Conservation (phyloP, 306 rosid genomes). For the Medicago ruthenica region DNA sequence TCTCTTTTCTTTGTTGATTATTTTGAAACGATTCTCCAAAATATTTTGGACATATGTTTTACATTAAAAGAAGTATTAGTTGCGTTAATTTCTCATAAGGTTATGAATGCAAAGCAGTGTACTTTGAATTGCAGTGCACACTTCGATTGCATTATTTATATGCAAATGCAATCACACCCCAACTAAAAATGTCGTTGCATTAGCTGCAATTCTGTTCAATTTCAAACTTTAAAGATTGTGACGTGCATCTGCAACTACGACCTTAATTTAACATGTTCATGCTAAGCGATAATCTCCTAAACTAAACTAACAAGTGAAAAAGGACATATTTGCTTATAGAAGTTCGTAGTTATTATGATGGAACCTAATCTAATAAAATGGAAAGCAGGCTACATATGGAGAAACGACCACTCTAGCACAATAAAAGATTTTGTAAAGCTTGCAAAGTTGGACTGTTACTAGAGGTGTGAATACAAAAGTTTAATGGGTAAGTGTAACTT, state of each 20-base stretch:
- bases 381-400: background rate
- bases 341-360: background rate
- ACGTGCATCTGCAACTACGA: background rate
- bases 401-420: too few relatives aligned
- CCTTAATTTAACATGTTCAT: background rate
- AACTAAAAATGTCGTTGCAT: background rate
- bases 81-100: background rate
- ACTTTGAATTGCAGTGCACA: background rate
- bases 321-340: background rate
- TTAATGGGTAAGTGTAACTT: too few relatives aligned
- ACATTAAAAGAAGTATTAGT: background rate
- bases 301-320: background rate
- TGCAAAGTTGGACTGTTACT: too few relatives aligned
- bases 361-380: too few relatives aligned
- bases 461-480: too few relatives aligned
- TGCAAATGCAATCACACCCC: background rate
- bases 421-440: too few relatives aligned
- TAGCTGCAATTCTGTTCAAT: background rate
- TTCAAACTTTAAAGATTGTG: background rate
- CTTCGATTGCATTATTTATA: background rate
- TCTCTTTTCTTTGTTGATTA: constrained; percentile 7
- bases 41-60: background rate
- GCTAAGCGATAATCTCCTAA: background rate
- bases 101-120: background rate
- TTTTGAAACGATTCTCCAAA: constrained; percentile 9